Conservation (phyloP, 257 asterid genomes). For the Avicennia marina region DNA sequence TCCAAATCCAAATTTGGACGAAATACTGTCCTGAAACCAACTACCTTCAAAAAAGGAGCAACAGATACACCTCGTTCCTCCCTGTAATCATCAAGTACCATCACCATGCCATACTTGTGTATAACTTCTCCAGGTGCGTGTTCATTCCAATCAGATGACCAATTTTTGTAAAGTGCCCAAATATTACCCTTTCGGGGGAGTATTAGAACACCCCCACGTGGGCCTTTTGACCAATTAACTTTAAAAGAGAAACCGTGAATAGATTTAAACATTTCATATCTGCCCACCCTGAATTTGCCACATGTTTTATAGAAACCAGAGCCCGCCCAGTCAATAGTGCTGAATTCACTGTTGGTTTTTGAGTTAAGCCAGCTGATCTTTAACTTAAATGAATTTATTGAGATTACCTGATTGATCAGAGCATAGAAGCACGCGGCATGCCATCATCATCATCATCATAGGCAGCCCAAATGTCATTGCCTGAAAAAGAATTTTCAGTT, state of each 20-base stretch:
- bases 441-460: constrained; percentile 77
- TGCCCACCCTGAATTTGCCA: constrained; percentile 73
- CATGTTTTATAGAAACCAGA: constrained; percentile 72
- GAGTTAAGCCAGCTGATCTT: constrained; percentile 78
- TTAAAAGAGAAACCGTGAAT: constrained; percentile 64
- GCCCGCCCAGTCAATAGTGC: constrained; percentile 54
- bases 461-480: constrained; percentile 79
- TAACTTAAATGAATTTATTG: constrained; percentile 63
- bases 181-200: constrained; percentile 62
- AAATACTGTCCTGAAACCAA: constrained; percentile 64
- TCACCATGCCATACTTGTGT: constrained; percentile 65
- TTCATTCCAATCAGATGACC: constrained; percentile 62
- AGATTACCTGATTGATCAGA: constrained; percentile 50
- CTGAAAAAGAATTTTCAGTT: constrained; percentile 53
- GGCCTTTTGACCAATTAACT: constrained; percentile 50
- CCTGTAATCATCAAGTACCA: constrained; percentile 47
- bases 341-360: constrained; percentile 51
- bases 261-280: constrained; percentile 36
- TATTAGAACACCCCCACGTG: constrained; percentile 49
- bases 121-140: constrained; percentile 49
- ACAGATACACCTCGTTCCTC: constrained; percentile 51
- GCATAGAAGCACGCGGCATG: constrained; percentile 90
- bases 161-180: constrained; percentile 74
- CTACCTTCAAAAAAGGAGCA: constrained; percentile 60
- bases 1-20: constrained; percentile 39